Percentiles rank a stretch among this genome's conserved stretches.
Conservation (phyloP, 768 basidiomycete genomes). For the Boletus edulis region DNA sequence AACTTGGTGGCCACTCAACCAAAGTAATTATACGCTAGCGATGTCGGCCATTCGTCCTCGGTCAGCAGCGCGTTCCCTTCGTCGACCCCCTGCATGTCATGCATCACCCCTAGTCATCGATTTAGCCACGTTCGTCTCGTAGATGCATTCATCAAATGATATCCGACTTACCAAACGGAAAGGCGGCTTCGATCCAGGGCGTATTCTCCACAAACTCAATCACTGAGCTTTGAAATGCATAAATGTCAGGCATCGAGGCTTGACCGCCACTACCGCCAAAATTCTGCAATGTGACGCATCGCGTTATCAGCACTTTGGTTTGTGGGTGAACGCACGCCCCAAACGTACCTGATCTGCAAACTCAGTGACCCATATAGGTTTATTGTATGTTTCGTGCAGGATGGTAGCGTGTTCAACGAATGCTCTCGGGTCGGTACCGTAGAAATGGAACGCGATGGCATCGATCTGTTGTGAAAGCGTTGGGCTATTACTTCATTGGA, state of each 20-base stretch:
- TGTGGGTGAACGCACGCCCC: not conserved
- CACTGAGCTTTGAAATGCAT: conserved; percentile 45
- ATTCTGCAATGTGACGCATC: conserved; percentile 37
- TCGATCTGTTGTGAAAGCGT: conserved; percentile 45
- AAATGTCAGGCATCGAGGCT: conserved; percentile 40
- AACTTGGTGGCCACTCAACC: conserved; percentile 12
- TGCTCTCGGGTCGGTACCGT: conserved; percentile 49
- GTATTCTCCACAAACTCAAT: conserved; percentile 46
- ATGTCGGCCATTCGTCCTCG: conserved; percentile 44
- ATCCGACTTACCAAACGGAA: conserved; percentile 60
- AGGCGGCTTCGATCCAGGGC: conserved; percentile 38
- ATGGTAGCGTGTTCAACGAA: conserved; percentile 53
- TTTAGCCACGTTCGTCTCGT: not conserved
- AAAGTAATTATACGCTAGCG: conserved; percentile 56
- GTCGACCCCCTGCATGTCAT: conserved; percentile 57
- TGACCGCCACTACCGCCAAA: conserved; percentile 46
- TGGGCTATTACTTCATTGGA: not conserved
- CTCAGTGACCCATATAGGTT: conserved; percentile 62
- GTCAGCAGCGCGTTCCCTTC: conserved; percentile 51
- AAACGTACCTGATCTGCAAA: conserved; percentile 60
- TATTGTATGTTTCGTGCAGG: conserved; percentile 46
- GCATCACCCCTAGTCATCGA: conserved; percentile 46
- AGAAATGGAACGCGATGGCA: conserved; percentile 68
- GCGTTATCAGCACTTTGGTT: not conserved
- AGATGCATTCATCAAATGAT: not conserved